Evolutionary conservation across 768 basidiomycete species (phyloP).

Genomic region (Sarcomyxa edulis): DNA sequence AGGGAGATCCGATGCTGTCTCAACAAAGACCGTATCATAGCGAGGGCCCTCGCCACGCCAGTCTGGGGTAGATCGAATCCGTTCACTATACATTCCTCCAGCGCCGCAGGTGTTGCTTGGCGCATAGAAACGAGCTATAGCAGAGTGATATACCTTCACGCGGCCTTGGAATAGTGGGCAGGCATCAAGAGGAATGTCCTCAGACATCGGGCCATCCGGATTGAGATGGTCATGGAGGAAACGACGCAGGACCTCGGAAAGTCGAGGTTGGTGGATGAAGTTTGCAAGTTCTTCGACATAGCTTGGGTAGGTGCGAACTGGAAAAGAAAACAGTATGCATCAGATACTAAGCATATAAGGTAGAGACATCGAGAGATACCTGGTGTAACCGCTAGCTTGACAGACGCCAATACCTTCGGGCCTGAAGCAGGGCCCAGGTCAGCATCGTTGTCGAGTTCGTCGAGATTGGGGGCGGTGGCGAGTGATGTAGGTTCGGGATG

Average conservation of each 20-base stretch:
- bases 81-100: constrained; percentile 16
- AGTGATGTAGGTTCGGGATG: neutral
- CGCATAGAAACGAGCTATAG: constrained; percentile 12
- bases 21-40: constrained; percentile 22
- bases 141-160: constrained; percentile 2
- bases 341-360: too few species aligned
- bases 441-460: neutral
- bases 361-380: too few species aligned
- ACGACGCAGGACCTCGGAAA: too few species aligned
- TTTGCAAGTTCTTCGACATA: neutral
- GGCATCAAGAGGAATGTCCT: too few species aligned
- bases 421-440: neutral
- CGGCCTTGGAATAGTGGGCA: constrained; percentile 7
- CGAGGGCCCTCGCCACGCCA: constrained; percentile 14
- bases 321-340: too few species aligned
- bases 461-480: neutral
- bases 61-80: constrained; percentile 18
- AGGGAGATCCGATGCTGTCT: constrained; percentile 5
- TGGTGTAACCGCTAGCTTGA: constrained; percentile 5
- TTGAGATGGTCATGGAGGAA: too few species aligned
- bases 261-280: too few species aligned
- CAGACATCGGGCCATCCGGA: too few species aligned
- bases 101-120: constrained; percentile 17
- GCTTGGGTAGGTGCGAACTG: constrained; percentile 1
- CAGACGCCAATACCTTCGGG: neutral